These are phyloP conservation scores for Pholiota molesta DNA, from an alignment of 768 basidiomycete genomes.

Conservation along the genomic window DNA sequence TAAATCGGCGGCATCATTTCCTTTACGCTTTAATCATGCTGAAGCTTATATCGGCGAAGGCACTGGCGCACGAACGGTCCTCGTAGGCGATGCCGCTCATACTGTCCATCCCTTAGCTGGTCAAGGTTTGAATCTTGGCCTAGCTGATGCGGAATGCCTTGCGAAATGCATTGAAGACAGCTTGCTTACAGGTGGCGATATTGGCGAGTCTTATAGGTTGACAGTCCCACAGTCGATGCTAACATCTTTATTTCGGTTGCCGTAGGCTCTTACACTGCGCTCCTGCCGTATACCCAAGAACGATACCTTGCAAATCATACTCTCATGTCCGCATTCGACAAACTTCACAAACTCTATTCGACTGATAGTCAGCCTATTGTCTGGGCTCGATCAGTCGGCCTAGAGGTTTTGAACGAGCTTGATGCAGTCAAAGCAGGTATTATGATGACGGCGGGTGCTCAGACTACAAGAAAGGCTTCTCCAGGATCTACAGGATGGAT, in stretches of 20 bases:
- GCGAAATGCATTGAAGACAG: conserved; percentile 63
- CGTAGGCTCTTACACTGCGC: conserved; percentile 74
- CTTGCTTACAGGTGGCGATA: conserved; percentile 70
- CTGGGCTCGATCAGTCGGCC: conserved; percentile 83
- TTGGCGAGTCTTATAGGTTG: conserved; percentile 57
- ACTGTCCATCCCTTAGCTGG: conserved; percentile 94
- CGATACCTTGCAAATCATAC: conserved; percentile 89
- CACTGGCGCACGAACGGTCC: conserved; percentile 67
- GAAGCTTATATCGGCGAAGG: conserved; percentile 85
- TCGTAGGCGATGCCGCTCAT: conserved; percentile 96
- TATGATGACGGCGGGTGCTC: conserved; percentile 78
- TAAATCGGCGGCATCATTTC: conserved; percentile 85
- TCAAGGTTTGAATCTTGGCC: conserved; percentile 94
- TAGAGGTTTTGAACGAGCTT: conserved; percentile 92
- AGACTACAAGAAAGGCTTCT: conserved; percentile 13
- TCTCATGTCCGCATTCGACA: conserved; percentile 83
- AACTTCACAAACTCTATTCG: conserved; percentile 86
- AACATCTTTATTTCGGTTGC: not conserved
- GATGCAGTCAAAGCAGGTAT: conserved; percentile 80
- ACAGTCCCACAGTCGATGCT: not conserved
- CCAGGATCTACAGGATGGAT: conserved; percentile 32
- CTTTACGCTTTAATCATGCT: conserved; percentile 84
- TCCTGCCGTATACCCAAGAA: conserved; percentile 76
- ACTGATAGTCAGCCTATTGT: conserved; percentile 70
- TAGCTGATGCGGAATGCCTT: conserved; percentile 81